Percentiles rank a stretch among this genome's conserved stretches.
Conservation (phyloP, 352 stramenopile species). For the Globisporangium mamillatum region DNA sequence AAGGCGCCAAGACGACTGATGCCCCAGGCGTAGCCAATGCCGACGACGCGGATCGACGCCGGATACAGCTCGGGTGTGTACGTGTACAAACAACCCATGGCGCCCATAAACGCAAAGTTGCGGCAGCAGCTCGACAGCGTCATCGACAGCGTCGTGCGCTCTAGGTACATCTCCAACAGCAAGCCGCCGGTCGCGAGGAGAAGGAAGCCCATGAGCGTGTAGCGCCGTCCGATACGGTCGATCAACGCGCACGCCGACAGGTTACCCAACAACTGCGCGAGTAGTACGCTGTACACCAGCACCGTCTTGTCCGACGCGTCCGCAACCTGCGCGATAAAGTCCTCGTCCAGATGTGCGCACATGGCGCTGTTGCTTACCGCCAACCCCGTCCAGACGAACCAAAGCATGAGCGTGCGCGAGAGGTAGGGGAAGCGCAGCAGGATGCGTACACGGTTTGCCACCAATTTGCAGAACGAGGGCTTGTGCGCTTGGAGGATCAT, state of each 20-base stretch:
- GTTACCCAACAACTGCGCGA: constrained; percentile 30
- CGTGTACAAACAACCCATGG: constrained; percentile 25
- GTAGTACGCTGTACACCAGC: constrained; percentile 4
- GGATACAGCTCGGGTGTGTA: constrained; percentile 43
- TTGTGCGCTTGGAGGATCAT: constrained; percentile 6
- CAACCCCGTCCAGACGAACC: constrained; percentile 36
- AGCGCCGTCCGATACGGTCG: constrained; percentile 27
- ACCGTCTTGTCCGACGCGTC: neutral
- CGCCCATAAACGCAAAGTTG: constrained; percentile 17
- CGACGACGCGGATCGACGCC: constrained; percentile 33
- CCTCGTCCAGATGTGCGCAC: constrained; percentile 24
- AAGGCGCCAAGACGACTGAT: constrained; percentile 23
- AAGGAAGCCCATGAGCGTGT: constrained; percentile 23
- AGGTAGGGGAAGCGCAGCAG: constrained; percentile 35
- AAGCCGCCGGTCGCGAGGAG: neutral
- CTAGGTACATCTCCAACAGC: constrained; percentile 18
- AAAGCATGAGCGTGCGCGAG: constrained; percentile 37
- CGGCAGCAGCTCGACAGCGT: neutral
- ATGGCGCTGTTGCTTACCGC: constrained; percentile 26
- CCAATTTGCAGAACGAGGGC: constrained; percentile 29
- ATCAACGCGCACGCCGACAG: constrained; percentile 30
- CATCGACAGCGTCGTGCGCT: constrained; percentile 18
- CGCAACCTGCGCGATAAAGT: constrained; percentile 19
- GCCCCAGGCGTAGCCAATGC: constrained; percentile 29
- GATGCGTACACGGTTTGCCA: constrained; percentile 22